Base-by-base conservation (phyloP, 768 basidiomycete genomes). In the Tulasnella sp. region DNA sequence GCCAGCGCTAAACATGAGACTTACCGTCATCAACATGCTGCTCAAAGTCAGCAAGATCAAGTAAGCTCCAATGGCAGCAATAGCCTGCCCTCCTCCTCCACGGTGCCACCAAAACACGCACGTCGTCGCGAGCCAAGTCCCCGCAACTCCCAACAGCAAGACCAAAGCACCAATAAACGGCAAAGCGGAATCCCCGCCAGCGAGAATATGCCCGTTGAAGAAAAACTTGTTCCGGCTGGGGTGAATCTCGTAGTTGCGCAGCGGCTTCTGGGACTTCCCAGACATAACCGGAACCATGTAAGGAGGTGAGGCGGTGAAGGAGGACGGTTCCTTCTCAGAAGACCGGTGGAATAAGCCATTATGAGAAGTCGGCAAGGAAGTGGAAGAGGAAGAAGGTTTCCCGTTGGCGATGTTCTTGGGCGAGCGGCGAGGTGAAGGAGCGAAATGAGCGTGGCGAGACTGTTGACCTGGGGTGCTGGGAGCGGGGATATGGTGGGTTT, bases 71-170 rank as follows among this genome's bases (percentile, higher is more conserved):
- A 93, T 88, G 28, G 88, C 89, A 0, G 93, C 93, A 20, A 92
- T 90, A 6, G 91, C 92, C 8, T 92, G 90, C 75, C 94, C 93
- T 80, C 92, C 88, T 83, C 96, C 88, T 50, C 87, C 86, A 31
- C 72, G 69, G 24, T 60, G 44, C 96, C 97, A 98, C 90, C 97
- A 93, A 91, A 93, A 97, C 24, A 93, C 91, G 72, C 92, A 93
- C 0, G 96, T 96, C 37, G 95, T 95, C 14, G 91, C 94, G 82
- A 98, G 91, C 94, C 95, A 99, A 12, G 93, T 86, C 0, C 92
- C 95, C 2, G 94, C 87, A 72, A 98, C 89, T 2, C 88, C 89
- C 37, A 96, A 84, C 40, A 93, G 87, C 31, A 97, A 78, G 0
- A 85, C 84, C 75, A 97, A 86, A 9, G 90, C 90, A 0, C 88